phyloP scores from a whole-genome alignment of 2,329 filamentous ascomycete genomes.

The Ophiostoma piceae region DNA sequence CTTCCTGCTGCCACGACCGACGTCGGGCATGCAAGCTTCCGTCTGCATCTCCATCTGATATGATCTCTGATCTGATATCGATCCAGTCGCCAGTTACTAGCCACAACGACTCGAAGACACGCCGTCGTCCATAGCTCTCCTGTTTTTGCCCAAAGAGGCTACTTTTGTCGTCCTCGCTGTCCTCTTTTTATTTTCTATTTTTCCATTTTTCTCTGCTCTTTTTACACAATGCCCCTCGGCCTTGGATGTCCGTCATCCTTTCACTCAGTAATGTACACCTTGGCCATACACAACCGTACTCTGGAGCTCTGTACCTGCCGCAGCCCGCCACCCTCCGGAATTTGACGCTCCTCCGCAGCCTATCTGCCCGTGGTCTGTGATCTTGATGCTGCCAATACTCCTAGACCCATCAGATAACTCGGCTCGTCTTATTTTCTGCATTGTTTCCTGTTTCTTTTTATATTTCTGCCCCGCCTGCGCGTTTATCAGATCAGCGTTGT shows the following conservation, averaged over 20 bases:
- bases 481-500: conserved; percentile 22
- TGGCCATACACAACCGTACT: neutral
- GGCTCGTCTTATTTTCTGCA: neutral
- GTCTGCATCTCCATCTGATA: conserved; percentile 7
- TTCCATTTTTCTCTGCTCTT: neutral
- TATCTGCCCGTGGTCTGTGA: neutral
- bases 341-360: neutral
- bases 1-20: neutral
- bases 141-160: neutral
- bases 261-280: too few species aligned
- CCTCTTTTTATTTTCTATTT: neutral
- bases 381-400: neutral
- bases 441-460: neutral
- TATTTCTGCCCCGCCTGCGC: conserved; percentile 12
- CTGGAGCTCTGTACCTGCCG: neutral
- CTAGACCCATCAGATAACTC: conserved; percentile 3
- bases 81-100: neutral
- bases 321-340: conserved; percentile 10
- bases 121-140: neutral
- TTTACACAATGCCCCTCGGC: neutral
- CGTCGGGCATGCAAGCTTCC: neutral
- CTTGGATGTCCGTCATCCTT: conserved; percentile 1
- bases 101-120: neutral
- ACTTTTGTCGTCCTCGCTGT: neutral
- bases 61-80: neutral